phyloP scores from a whole-genome alignment of 2,329 filamentous ascomycete genomes.

The Neofusicoccum sp. region DNA sequence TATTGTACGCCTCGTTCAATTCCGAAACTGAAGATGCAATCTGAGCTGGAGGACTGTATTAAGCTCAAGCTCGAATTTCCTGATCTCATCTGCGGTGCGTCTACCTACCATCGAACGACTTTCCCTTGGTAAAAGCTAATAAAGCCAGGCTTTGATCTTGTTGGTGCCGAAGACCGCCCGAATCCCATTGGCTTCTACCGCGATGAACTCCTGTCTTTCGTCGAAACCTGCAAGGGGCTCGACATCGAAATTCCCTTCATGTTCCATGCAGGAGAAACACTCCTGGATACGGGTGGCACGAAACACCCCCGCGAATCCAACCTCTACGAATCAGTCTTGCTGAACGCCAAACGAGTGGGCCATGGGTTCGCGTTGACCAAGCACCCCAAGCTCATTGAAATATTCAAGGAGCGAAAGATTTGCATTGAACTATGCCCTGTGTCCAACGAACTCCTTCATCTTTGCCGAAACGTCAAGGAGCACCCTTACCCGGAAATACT shows the following conservation, averaged over 20 bases:
- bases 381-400: slow-evolving; percentile 64
- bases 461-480: slow-evolving; percentile 63
- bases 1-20: slow-evolving; percentile 69
- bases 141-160: slow-evolving; percentile 62
- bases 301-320: slow-evolving; percentile 60
- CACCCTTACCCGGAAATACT: slow-evolving; percentile 67
- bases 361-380: slow-evolving; percentile 69
- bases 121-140: not conserved
- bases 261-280: slow-evolving; percentile 74
- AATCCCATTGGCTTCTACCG: slow-evolving; percentile 60
- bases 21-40: slow-evolving; percentile 44
- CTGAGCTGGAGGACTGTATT: slow-evolving; percentile 61
- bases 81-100: slow-evolving; percentile 62
- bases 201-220: slow-evolving; percentile 58
- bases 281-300: slow-evolving; percentile 61
- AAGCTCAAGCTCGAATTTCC: slow-evolving; percentile 57
- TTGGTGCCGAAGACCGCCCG: slow-evolving; percentile 63
- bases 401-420: slow-evolving; percentile 58
- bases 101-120: too few relatives aligned
- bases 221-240: slow-evolving; percentile 48
- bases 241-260: slow-evolving; percentile 65
- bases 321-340: slow-evolving; percentile 64
- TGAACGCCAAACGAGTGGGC: slow-evolving; percentile 68
- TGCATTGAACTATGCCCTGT: slow-evolving; percentile 77
- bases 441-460: slow-evolving; percentile 71